Conservation (phyloP, 768 basidiomycete species). For the Leucosporidium scottii region DNA sequence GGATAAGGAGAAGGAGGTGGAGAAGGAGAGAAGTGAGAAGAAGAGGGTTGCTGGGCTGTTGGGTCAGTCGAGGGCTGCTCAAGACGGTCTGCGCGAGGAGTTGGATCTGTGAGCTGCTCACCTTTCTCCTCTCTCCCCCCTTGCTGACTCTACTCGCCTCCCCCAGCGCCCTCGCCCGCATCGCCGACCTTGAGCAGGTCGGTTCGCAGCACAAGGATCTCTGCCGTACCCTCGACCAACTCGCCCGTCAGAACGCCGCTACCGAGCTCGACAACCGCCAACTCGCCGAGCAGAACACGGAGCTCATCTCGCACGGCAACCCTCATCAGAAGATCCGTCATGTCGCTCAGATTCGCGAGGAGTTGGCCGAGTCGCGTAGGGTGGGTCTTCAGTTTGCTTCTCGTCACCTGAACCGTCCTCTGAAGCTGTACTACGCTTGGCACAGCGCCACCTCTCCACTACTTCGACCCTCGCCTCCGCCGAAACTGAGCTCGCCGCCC, state of each 20-base stretch:
- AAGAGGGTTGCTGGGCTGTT: conserved; percentile 21
- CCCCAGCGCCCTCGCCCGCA: conserved; percentile 57
- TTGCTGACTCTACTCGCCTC: conserved; percentile 23
- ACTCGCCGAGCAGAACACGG: conserved; percentile 68
- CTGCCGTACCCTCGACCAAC: conserved; percentile 18
- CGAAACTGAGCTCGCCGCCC: conserved; percentile 7
- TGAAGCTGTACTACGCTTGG: too few species aligned
- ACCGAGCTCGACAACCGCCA: conserved; percentile 60
- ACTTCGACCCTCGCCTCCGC: conserved; percentile 20
- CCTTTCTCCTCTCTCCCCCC: neutral
- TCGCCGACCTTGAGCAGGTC: conserved; percentile 54
- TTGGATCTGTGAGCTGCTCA: conserved; percentile 55
- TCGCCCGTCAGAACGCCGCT: conserved; percentile 54
- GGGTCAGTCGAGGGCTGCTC: conserved; percentile 42
- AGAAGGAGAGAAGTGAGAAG: conserved; percentile 18
- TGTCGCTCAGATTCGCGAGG: conserved; percentile 71
- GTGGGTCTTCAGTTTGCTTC: conserved; percentile 46
- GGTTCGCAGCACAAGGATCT: neutral
- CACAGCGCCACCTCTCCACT: conserved; percentile 31
- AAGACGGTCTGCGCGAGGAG: conserved; percentile 62
- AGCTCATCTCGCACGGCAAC: conserved; percentile 73
- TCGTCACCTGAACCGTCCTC: too few species aligned
- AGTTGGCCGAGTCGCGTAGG: conserved; percentile 72
- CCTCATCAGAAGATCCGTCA: conserved; percentile 80
- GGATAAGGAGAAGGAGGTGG: conserved; percentile 10